A percentile compares a stretch with the other conserved stretches of the same genome.
Evolutionary conservation across 495 filamentous ascomycete genomes (phyloP).

Genomic region (Lindgomyces ingoldianus): DNA sequence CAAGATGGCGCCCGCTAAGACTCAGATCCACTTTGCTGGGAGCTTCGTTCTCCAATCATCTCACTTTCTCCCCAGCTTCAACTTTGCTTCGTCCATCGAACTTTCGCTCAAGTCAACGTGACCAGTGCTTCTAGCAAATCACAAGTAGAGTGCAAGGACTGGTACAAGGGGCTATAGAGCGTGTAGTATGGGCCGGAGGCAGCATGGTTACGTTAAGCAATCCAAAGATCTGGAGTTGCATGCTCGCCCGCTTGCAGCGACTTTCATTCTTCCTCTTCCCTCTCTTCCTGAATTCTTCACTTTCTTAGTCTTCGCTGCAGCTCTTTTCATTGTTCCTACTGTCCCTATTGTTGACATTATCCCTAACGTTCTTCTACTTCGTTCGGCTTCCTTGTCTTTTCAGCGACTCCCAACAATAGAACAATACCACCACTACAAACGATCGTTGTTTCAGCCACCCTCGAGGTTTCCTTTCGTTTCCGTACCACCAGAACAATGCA

Average conservation of each 20-base stretch:
- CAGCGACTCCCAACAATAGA: slow-evolving; percentile 28
- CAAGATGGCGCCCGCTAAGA: slow-evolving; percentile 34
- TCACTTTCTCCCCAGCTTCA: neutral
- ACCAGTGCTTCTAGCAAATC: slow-evolving; percentile 30
- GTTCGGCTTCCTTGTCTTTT: slow-evolving; percentile 6
- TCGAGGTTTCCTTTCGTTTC: slow-evolving; percentile 7
- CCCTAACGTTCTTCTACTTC: neutral
- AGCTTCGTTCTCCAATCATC: slow-evolving; percentile 29
- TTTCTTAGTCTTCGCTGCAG: neutral
- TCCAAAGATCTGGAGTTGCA: slow-evolving; percentile 25
- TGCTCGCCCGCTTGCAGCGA: slow-evolving; percentile 12
- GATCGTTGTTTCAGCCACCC: slow-evolving; percentile 29
- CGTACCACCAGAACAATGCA: slow-evolving; percentile 31
- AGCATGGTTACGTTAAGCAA: slow-evolving; percentile 20
- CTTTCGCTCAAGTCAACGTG: slow-evolving; percentile 16
- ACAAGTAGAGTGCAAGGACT: neutral
- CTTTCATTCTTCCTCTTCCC: slow-evolving; percentile 12
- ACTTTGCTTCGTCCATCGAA: slow-evolving; percentile 24
- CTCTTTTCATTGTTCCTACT: slow-evolving; percentile 19
- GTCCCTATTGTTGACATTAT: slow-evolving; percentile 1
- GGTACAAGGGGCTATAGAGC: slow-evolving; percentile 25
- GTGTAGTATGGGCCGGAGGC: slow-evolving; percentile 27
- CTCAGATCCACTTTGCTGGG: slow-evolving; percentile 21
- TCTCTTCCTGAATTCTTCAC: slow-evolving; percentile 1
- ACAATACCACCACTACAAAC: slow-evolving; percentile 28